Conservation (phyloP, 1,284 basidiomycete species). For the Thecaphora thlaspeos region DNA sequence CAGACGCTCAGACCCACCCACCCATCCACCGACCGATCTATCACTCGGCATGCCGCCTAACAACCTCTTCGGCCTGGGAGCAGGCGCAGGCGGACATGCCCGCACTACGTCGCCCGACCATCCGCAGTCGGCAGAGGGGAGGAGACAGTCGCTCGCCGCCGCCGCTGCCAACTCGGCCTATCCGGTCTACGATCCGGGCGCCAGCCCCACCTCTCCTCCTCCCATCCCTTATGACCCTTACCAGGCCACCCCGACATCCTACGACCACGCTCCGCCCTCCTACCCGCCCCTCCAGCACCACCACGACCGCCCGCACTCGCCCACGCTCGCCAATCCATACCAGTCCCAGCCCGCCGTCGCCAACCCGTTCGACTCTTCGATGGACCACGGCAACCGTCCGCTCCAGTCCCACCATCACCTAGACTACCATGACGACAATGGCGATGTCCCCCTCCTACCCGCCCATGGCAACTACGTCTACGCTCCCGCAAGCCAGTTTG, state of each 20-base stretch:
- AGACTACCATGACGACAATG: slow-evolving; percentile 17
- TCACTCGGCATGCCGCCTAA: slow-evolving; percentile 19
- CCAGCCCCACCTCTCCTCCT: slow-evolving; percentile 17
- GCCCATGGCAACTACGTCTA: slow-evolving; percentile 36
- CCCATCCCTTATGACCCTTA: slow-evolving; percentile 29
- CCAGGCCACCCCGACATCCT: slow-evolving; percentile 17
- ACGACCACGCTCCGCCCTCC: slow-evolving; percentile 22
- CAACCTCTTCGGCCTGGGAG: slow-evolving; percentile 13
- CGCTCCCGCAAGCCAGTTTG: slow-evolving; percentile 47
- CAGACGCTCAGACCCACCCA: too few species aligned
- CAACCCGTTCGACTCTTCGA: background rate
- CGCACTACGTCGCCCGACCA: slow-evolving; percentile 6
- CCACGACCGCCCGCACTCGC: slow-evolving; percentile 12
- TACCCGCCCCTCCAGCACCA: slow-evolving; percentile 13
- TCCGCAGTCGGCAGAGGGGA: slow-evolving; percentile 15
- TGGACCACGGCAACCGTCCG: background rate
- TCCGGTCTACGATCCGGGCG: slow-evolving; percentile 38
- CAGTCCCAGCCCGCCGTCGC: slow-evolving; percentile 7
- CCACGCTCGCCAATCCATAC: slow-evolving; percentile 29
- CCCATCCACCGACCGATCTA: too few species aligned
- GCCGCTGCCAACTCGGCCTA: slow-evolving; percentile 15
- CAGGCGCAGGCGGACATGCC: slow-evolving; percentile 12
- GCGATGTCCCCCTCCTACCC: slow-evolving; percentile 39
- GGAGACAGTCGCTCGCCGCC: slow-evolving; percentile 7
- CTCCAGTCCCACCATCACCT: slow-evolving; percentile 3